Evolutionary conservation across 2,329 filamentous ascomycete species (phyloP).

Genomic region (Alternaria atra): DNA sequence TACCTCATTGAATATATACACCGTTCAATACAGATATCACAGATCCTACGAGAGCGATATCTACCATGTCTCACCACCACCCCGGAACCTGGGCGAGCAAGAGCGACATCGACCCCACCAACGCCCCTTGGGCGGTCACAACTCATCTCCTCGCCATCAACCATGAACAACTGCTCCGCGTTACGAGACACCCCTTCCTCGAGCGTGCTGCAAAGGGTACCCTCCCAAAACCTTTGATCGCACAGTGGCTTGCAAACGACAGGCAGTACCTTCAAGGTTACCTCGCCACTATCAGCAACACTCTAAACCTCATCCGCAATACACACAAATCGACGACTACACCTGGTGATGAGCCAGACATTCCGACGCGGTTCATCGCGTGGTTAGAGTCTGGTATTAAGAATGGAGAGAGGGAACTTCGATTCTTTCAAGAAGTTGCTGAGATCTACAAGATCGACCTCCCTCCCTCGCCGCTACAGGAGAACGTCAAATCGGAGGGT

Average conservation of each 20-base stretch:
- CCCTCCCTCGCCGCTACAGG: constrained; percentile 18
- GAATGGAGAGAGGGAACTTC: constrained; percentile 45
- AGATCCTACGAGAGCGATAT: constrained; percentile 22
- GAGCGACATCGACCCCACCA: constrained; percentile 25
- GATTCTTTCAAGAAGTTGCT: constrained; percentile 45
- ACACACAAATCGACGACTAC: constrained; percentile 20
- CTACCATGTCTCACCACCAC: constrained; percentile 27
- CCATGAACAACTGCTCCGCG: constrained; percentile 38
- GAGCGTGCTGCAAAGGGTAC: constrained; percentile 39
- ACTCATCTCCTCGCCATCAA: constrained; percentile 42
- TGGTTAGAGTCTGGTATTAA: constrained; percentile 44
- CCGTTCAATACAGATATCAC: constrained; percentile 22
- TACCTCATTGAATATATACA: constrained; percentile 29
- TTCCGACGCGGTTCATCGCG: constrained; percentile 36
- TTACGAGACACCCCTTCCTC: constrained; percentile 45
- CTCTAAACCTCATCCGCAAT: constrained; percentile 30
- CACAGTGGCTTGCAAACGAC: constrained; percentile 48
- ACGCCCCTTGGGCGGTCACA: constrained; percentile 40
- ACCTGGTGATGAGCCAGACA: constrained; percentile 23
- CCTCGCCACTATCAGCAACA: constrained; percentile 36
- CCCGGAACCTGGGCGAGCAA: constrained; percentile 28
- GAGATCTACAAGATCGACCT: constrained; percentile 37
- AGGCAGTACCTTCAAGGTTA: constrained; percentile 46
- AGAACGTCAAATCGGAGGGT: constrained; percentile 35
- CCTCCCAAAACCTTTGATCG: constrained; percentile 42